Base-by-base conservation (phyloP, 371 early-diverging fungal species). In the Rhizopus sp. region DNA sequence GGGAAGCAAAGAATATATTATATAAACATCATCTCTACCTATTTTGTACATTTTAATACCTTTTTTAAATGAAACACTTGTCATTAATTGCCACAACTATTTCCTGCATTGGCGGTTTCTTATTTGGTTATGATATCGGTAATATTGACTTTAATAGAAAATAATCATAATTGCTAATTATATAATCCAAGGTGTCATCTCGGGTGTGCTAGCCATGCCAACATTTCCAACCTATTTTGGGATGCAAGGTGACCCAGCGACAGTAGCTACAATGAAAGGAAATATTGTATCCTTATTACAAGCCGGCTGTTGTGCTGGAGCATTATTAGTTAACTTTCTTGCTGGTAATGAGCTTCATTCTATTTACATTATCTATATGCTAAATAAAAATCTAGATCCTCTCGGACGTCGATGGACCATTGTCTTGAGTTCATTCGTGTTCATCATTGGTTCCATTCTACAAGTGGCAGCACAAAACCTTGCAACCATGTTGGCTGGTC, bases 111-210 rank as follows among this genome's bases (percentile, higher is more conserved):
- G 78, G 78, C 38, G 78, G 78, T 8, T 78, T 78, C 52, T 50
- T 78, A 33, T 78, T 78, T 46, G 78, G 78, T 40, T 78, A 78
- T 70, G 78, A 78, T 44, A 62, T 66, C 51, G 78, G 78, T 69
- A 68, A 31, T 35, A 32, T 17, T 50, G 12, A 15, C 9, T 33
- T 50, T 10, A 38, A 5, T 16, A 33, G n/a, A 48, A 41, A 54
- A 23, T 23, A 23, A 23, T 23, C 23, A 23, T 23, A 23, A 23
- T 23, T 23, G 23, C 23, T 23, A 23, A n/a, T 45, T 16, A 12
- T 40, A 30, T 49, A 32, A 33, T 44, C 40, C 8, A 29, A 60
- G 59, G 57, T 47, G 66, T 66, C 32, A 63, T 71, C 31, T 65
- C 75, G 29, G 75, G 75, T 53, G 75, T 78, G 3, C 41, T 78